Base-by-base conservation (phyloP, 441 rosid species). In the Gossypium laxum region DNA sequence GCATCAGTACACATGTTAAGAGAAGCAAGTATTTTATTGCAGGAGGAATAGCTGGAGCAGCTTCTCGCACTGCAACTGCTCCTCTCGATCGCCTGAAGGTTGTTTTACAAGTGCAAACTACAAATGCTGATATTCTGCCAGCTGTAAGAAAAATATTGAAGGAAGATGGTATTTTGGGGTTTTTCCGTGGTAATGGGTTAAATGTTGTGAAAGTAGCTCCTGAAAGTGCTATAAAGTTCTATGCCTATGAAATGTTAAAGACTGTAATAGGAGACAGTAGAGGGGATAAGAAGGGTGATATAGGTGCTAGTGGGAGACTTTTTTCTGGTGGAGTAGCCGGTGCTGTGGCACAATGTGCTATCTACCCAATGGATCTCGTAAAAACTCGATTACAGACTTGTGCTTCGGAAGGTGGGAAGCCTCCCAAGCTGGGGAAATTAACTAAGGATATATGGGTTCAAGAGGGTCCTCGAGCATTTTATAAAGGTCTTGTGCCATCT, bases 321-420 rank as follows among this genome's bases (percentile, higher is more conserved):
- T 54, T 94, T 62, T 91, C 98, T 2, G 98, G 98, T 63, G 98
- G 98, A n/a, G 61, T 79, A 81, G 98, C 98, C 38, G 98, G 97
- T 78, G 98, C 96, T 0, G 76, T 94, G 74, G 97, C 97, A 56
- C 98, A 94, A 71, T 79, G 97, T 70, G 85, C 88, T 67, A 86
- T 94, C 65, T 94, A 94, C 75, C 98, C 97, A 0, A 74, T 94
- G 85, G 98, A 94, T 86, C 92, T 91, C 1, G 96, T 94, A 70
- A 94, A 94, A 82, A 94, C 98, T 71, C 85, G 97, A 58, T 82
- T 94, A 72, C 98, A 94, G 75, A 91, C 96, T 77, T 79, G 72
- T 70, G 82, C 76, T 14, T 77, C 84, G 72, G 93, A 86, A 28
- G 82, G 85, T 69, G 97, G 96, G 67, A 88, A 79, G 74, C 83